phyloP scores from a whole-genome alignment of 371 early-diverging fungal genomes.

The Thermomucor indicae-seudaticae region DNA sequence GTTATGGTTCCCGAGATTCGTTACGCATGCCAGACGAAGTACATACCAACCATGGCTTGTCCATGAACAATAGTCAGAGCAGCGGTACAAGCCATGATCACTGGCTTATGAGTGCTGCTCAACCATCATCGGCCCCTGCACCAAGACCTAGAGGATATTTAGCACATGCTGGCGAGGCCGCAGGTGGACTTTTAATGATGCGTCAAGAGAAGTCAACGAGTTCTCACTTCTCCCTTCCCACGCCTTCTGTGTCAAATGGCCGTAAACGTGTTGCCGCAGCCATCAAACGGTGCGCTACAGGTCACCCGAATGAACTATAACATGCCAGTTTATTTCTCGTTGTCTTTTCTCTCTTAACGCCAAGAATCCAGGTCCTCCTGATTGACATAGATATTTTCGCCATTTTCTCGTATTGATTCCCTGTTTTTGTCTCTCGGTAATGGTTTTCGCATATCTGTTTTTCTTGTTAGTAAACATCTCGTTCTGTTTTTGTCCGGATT shows the following conservation, averaged over 20 bases:
- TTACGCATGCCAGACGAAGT: slow-evolving; percentile 21
- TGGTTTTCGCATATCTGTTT: slow-evolving; percentile 86
- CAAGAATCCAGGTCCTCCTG: slow-evolving; percentile 57
- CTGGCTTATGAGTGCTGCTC: no score
- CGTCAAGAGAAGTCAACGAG: slow-evolving; percentile 11
- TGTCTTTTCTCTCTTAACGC: slow-evolving; percentile 27
- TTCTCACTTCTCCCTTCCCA: background rate
- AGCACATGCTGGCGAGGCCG: slow-evolving; percentile 38
- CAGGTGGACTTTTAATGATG: slow-evolving; percentile 44
- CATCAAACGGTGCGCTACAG: slow-evolving; percentile 5
- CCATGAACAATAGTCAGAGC: slow-evolving; percentile 2
- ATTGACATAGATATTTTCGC: slow-evolving; percentile 53
- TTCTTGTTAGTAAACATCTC: background rate
- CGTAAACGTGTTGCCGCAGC: slow-evolving; percentile 11
- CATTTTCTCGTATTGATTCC: slow-evolving; percentile 61
- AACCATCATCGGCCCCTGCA: background rate
- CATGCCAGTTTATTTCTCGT: background rate
- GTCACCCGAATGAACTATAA: background rate
- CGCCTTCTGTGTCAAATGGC: background rate
- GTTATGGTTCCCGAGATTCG: slow-evolving; percentile 36
- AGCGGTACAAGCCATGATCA: background rate
- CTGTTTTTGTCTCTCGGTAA: slow-evolving; percentile 71
- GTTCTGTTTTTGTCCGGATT: no score
- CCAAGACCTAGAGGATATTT: slow-evolving; percentile 6
- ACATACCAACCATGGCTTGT: slow-evolving; percentile 7